Percentiles rank a stretch among this genome's conserved stretches.
phyloP scores from a whole-genome alignment of 1,284 basidiomycete genomes.

The Microbotryum saponariae region DNA sequence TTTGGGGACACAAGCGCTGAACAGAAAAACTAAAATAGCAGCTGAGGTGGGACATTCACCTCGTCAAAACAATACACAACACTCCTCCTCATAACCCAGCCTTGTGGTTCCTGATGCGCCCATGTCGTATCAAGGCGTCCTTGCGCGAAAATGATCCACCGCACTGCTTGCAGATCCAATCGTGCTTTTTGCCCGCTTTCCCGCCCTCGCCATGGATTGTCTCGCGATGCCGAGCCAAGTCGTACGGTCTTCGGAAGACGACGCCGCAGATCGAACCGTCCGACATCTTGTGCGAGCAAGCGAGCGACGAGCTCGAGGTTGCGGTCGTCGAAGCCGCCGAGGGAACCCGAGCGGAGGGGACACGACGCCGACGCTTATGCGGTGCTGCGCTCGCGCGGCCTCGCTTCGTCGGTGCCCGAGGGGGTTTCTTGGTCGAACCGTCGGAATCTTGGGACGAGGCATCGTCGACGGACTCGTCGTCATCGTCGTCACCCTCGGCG shows the following conservation, averaged over 20 bases:
- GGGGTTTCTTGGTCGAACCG: not conserved
- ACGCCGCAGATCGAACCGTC: constrained; percentile 25
- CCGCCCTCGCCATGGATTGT: constrained; percentile 26
- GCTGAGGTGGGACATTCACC: too few species aligned
- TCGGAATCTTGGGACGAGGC: constrained; percentile 16
- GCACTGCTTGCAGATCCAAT: constrained; percentile 29
- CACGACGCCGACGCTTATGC: constrained; percentile 12
- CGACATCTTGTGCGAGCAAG: constrained; percentile 15
- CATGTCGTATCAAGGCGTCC: constrained; percentile 28
- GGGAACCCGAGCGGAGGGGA: not conserved
- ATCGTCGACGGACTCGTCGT: constrained; percentile 6
- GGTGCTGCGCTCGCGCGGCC: not conserved
- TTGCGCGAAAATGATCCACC: constrained; percentile 26
- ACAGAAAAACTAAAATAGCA: too few species aligned
- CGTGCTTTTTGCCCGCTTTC: constrained; percentile 18
- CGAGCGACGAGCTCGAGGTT: constrained; percentile 10
- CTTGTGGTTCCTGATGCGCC: constrained; percentile 8
- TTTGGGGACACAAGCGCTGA: too few species aligned
- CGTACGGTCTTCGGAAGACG: constrained; percentile 30
- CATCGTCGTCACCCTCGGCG: constrained; percentile 1
- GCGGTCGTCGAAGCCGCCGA: not conserved
- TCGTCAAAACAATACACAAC: too few species aligned
- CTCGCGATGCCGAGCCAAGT: constrained; percentile 27
- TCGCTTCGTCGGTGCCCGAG: not conserved
- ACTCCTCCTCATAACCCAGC: too few species aligned